Conservation (phyloP, 1,139 yeast genomes). For the Spencermartinsiella ligniputridi region DNA sequence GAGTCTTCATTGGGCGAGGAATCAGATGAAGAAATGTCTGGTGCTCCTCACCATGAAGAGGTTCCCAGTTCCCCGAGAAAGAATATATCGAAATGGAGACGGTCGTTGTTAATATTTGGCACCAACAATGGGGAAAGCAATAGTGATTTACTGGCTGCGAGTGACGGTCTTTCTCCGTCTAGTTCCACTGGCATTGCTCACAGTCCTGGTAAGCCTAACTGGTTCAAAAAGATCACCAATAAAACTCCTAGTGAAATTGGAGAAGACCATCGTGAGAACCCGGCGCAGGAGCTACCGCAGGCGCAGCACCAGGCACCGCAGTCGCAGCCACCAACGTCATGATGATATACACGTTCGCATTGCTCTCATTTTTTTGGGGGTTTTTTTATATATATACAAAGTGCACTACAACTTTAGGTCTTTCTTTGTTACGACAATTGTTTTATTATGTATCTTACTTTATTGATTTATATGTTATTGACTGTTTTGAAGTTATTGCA, state of each 20-base stretch:
- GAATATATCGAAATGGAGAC: conserved; percentile 28
- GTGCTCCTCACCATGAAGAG: conserved; percentile 1
- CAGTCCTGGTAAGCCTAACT: conserved; percentile 4
- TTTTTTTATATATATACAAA: not conserved
- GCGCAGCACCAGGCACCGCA: not conserved
- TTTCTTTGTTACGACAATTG: not conserved
- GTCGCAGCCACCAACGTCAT: no score
- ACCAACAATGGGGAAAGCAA: conserved; percentile 8
- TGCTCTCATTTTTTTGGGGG: not conserved
- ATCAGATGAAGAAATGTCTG: conserved; percentile 18
- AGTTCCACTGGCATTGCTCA: conserved; percentile 6
- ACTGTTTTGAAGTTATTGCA: no score
- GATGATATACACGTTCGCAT: not conserved
- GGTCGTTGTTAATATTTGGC: conserved; percentile 27
- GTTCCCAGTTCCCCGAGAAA: conserved; percentile 13
- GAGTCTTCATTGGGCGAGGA: conserved; percentile 22
- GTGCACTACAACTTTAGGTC: not conserved
- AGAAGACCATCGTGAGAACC: not conserved
- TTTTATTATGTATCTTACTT: not conserved
- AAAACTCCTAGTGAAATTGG: conserved; percentile 1
- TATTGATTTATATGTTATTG: not conserved
- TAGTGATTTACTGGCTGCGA: conserved; percentile 9
- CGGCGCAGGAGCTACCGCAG: no score
- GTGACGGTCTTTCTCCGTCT: conserved; percentile 9
- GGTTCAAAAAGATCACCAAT: conserved; percentile 4